Evolutionary conservation across 495 filamentous ascomycete species (phyloP), one percentile per base, ranked within the genome.

Genomic region (Hypoxylon subgilvum): DNA sequence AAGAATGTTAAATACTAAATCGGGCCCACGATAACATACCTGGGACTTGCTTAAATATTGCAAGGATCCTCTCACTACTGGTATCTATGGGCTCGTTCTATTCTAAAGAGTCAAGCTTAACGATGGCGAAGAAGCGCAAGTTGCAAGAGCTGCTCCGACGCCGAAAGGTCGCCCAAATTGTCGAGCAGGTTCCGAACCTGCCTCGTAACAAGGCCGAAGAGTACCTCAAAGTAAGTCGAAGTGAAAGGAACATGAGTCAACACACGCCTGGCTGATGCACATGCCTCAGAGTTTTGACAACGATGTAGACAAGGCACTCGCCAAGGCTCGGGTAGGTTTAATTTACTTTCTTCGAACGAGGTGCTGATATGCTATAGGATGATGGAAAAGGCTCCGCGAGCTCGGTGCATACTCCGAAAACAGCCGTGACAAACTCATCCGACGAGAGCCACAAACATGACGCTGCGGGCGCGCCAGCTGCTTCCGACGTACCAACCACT

Each of bases 61-160:
- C 23, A 27, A 4, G 23, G 23, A 27, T 27, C 23, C 8, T 27
- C 23, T 27, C 23, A 27, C 23, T 27, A 27, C 23, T 27, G 23
- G 23, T 4, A 27, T 27, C 3, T 27, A 27, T 8, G 4, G 8
- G 23, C 23, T 27, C 8, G 23, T 27, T 8, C 8, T 27, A 27
- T 27, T 27, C 23, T 27, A 8, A 27, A 4, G n/a, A 13, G n/a
- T 14, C 17, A 5, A 8, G 1, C 14, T 21, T 18, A 21, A 21
- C 19, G 14, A 61, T 61, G 57, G 52, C 47, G 35, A 61, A 44
- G 50, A 61, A 61, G 57, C 46, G 40, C 35, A 61, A 36, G 43
- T 12, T 10, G 36, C 23, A 27, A 34, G 31, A 34, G 3, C 16
- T 21, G 5, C 36, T 22, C 36, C 12, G 14, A 16, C 34, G 34